Conservation (phyloP, 192 early-diverging fungal genomes). For the Coemansia sp. region DNA sequence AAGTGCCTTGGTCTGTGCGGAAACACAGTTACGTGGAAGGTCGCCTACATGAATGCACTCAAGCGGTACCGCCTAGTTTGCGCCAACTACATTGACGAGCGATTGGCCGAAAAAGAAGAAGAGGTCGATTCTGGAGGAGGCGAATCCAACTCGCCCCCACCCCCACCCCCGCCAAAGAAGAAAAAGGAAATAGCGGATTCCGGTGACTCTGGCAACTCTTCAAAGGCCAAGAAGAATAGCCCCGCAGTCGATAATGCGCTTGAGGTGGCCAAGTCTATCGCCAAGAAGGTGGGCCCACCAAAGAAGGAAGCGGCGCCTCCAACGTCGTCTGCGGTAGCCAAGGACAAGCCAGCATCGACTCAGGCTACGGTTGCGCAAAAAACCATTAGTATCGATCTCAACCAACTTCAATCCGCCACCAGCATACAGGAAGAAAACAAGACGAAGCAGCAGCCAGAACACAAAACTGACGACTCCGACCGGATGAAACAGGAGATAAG, state of each 20-base stretch:
- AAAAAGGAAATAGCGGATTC: conserved; percentile 12
- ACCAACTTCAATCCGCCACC: not conserved
- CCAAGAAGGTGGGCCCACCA: conserved; percentile 2
- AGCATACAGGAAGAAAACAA: not conserved
- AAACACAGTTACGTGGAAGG: conserved; percentile 53
- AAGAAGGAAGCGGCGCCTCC: conserved; percentile 11
- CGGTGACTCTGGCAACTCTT: not conserved
- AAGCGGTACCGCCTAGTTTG: conserved; percentile 54
- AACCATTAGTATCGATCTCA: not conserved
- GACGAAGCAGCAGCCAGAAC: not conserved
- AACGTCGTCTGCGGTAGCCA: conserved; percentile 10
- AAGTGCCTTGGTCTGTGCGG: conserved; percentile 53
- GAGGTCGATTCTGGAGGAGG: conserved; percentile 17
- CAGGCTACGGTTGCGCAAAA: not conserved
- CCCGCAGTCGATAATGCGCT: not conserved
- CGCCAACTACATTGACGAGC: conserved; percentile 48
- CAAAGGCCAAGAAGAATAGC: conserved; percentile 15
- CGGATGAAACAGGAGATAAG: conserved; percentile 8
- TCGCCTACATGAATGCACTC: conserved; percentile 46
- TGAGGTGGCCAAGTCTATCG: not conserved
- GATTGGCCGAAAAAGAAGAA: conserved; percentile 50
- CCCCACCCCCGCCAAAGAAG: conserved; percentile 11
- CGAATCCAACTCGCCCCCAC: conserved; percentile 13
- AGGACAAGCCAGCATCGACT: conserved; percentile 7
- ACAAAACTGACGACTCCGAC: not conserved